A percentile compares a stretch with the other conserved stretches of the same genome.
phyloP scores from a whole-genome alignment of 2,329 filamentous ascomycete genomes.

The Helicocarpus griseus region DNA sequence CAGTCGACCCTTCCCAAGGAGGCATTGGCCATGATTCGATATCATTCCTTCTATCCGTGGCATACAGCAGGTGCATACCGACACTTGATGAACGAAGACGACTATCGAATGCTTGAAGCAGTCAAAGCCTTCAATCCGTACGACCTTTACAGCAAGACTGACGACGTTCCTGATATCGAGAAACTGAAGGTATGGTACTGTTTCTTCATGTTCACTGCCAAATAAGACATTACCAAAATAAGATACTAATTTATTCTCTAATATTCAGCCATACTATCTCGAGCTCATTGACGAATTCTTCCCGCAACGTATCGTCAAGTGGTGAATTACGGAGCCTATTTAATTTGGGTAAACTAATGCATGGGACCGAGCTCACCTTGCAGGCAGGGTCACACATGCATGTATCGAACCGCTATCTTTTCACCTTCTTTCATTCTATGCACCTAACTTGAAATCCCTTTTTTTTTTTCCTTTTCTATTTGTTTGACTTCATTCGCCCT shows the following conservation, averaged over 20 bases:
- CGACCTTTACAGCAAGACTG: conserved; percentile 86
- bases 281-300: conserved; percentile 45
- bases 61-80: conserved; percentile 70
- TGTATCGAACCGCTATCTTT: not conserved
- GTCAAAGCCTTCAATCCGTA: conserved; percentile 87
- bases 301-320: conserved; percentile 12
- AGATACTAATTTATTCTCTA: conserved; percentile 18
- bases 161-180: conserved; percentile 65
- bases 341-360: not conserved
- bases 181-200: conserved; percentile 55
- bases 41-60: conserved; percentile 92
- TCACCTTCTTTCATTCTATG: not conserved
- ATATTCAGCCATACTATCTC: conserved; percentile 59
- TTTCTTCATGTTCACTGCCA: not conserved
- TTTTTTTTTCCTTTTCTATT: not conserved
- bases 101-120: conserved; percentile 67
- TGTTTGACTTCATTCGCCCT: not conserved
- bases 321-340: conserved; percentile 3
- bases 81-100: conserved; percentile 75
- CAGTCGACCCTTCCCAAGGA: conserved; percentile 71
- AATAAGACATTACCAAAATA: not conserved
- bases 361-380: not conserved
- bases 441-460: not conserved
- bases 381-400: not conserved
- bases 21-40: conserved; percentile 84